Conservation (phyloP, 345 rosid genomes). For the Boechera stricta region DNA sequence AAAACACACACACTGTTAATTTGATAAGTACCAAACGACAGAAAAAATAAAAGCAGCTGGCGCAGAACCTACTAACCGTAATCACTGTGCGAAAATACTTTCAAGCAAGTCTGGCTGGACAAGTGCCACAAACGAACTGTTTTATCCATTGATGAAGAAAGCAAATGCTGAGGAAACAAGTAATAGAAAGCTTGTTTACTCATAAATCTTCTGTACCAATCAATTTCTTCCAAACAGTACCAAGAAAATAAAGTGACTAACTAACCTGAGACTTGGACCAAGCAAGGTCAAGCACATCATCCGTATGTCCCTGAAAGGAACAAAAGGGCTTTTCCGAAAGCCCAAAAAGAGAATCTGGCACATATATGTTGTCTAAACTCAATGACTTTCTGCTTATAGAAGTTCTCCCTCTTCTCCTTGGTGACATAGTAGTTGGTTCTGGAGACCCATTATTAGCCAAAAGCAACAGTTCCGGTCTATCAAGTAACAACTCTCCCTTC, state of each 20-base stretch:
- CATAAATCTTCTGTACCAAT: not conserved
- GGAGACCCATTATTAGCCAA: conserved; percentile 74
- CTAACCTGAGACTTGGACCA: conserved; percentile 98
- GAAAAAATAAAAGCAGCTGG: not conserved
- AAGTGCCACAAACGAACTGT: conserved; percentile 95
- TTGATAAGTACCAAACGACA: conserved; percentile 1
- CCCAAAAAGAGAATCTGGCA: conserved; percentile 84
- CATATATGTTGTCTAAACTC: conserved; percentile 68
- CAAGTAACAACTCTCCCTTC: conserved; percentile 80
- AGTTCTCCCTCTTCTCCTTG: conserved; percentile 76
- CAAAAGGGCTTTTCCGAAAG: conserved; percentile 88
- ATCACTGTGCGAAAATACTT: conserved; percentile 90
- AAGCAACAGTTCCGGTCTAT: conserved; percentile 67
- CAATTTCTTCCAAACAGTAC: conserved; percentile 2
- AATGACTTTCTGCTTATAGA: conserved; percentile 79
- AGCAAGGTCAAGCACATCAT: conserved; percentile 94
- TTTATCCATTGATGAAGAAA: conserved; percentile 99
- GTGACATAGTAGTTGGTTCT: conserved; percentile 68
- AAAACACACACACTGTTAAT: conserved; percentile 13
- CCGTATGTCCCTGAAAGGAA: conserved; percentile 82
- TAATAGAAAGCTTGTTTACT: conserved; percentile 15
- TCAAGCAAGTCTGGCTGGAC: conserved; percentile 84
- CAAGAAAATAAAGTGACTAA: not conserved
- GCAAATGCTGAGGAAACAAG: conserved; percentile 62
- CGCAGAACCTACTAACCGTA: conserved; percentile 64